Evolutionary conservation across 768 basidiomycete genomes (phyloP), one percentile per base, ranked within the genome.

Genomic region (Naganishia friedmannii): DNA sequence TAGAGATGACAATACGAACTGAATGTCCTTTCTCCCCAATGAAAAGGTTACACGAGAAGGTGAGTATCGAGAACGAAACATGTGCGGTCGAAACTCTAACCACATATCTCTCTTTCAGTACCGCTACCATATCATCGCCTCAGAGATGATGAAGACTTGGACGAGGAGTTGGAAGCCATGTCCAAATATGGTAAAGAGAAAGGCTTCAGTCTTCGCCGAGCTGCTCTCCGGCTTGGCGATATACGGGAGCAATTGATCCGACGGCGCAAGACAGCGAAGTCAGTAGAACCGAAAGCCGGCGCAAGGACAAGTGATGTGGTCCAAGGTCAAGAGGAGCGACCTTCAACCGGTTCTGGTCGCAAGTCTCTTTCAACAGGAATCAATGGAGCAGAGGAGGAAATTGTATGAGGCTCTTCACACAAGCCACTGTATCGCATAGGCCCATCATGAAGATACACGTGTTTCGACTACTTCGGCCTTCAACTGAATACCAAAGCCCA

Each of bases 251-350:
- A 56, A 29, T 34, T 53, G 63, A 48, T 65, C 51, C 37, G 26
- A 15, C 53, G 46, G 21, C 32, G 55, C 17, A 51, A 39, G 48
- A 54, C 4, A 42, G 54, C 15, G 9, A 39, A 6, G 15, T 34
- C 53, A 39, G 31, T 39, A n/a, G 66, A 67, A 23, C 69, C 74
- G 28, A 73, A 77, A 70, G 73, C 70, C n/a, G 78, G 77, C 10
- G 69, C 75, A 12, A 72, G 74, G 45, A 76, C 76, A 31, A 72
- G 76, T 56, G 66, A 69, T n/a, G 29, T 28, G 7, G 63, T 73
- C 42, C 71, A 76, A 37, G 77, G 76, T n/a, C 77, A 78, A 65
- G 76, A 77, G 58, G 60, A 48, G 3, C 46, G 60, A 37, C 60
- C 37, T 15, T 45, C 23, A 34, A 37, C 60, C 0, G 19, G 34